phyloP scores from a whole-genome alignment of 495 filamentous ascomycete genomes.

The Sordaria brevicollis region DNA sequence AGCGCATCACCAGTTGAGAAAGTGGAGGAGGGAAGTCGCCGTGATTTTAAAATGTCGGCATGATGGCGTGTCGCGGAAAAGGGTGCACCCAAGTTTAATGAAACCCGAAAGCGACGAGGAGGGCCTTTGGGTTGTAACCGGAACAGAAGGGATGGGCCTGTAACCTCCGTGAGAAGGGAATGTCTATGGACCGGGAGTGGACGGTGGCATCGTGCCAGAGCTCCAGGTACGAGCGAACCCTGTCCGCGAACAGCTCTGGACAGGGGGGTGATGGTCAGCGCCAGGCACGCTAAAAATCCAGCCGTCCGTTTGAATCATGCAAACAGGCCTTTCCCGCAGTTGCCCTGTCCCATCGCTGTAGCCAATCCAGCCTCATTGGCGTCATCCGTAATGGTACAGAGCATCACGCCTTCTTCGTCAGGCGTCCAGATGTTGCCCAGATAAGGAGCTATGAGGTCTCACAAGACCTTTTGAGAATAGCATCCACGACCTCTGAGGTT shows the following conservation, averaged over 20 bases:
- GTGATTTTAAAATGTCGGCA: not conserved
- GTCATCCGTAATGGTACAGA: not conserved
- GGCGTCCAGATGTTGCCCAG: not conserved
- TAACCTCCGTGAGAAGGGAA: not conserved
- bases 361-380: not conserved
- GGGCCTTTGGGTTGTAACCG: not conserved
- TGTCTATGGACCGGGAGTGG: constrained; percentile 3
- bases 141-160: not conserved
- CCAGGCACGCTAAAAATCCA: not conserved
- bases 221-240: constrained; percentile 5
- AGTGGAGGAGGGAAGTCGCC: not conserved
- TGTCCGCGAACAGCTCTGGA: not conserved
- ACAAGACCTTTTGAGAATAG: not conserved
- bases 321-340: not conserved
- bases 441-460: not conserved
- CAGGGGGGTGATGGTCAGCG: not conserved
- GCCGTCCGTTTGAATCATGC: not conserved
- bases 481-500: not conserved
- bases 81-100: not conserved
- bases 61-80: not conserved
- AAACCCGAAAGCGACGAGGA: constrained; percentile 2
- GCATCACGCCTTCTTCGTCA: not conserved
- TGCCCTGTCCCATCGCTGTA: not conserved
- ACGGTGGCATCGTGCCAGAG: constrained; percentile 3
- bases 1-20: constrained; percentile 6